Base-by-base conservation (phyloP, 1,284 basidiomycete genomes). In the Afroboletus lepidellus region DNA sequence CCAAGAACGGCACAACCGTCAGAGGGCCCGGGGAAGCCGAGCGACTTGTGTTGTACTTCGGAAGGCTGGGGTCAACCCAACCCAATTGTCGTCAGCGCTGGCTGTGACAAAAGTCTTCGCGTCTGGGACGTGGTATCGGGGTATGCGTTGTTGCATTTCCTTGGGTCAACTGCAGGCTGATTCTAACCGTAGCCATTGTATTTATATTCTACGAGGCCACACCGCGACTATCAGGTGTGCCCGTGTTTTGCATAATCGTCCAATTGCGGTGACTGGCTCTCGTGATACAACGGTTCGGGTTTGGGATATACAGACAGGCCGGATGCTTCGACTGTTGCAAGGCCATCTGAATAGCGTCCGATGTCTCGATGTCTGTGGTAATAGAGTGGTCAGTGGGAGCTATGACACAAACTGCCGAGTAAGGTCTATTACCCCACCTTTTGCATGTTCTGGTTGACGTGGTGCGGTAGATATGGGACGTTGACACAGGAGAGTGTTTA, bases 101-200 rank as follows among this genome's bases (percentile, higher is more conserved):
- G 93, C 7, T 97, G 94, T 63, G 95, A 98, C 67, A 87, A 94
- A 62, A 82, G 84, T 46, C 76, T 98, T 16, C 79, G 89, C 32
- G 92, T 98, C 0, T 99, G 96, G 96, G 93, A 98, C 65, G 79
- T 92, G 27, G 77, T 80, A 45, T 87, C 89, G 7, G 94, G 92
- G 87, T 92, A 66, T 57, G 79, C 20, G 24, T 54, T 43, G 37
- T 54, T 32, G 9, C n/a, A n/a, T n/a, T 34, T 8, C 48, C 24
- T 32, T 36, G 21, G 7, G 0, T 44, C 24, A 30, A 32, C 39
- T 39, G 24, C 16, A 29, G 16, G 27, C 48, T 64, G 29, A 55
- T 48, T 20, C 12, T 30, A 34, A 6, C 29, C 21, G 7, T 61
- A 92, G 91, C 8, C 79, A 82, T 57, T 94, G 91, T 64, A 79